These are phyloP conservation scores for Hyaloscypha hepaticicola DNA, from an alignment of 495 filamentous ascomycete species.

Conservation along the genomic window DNA sequence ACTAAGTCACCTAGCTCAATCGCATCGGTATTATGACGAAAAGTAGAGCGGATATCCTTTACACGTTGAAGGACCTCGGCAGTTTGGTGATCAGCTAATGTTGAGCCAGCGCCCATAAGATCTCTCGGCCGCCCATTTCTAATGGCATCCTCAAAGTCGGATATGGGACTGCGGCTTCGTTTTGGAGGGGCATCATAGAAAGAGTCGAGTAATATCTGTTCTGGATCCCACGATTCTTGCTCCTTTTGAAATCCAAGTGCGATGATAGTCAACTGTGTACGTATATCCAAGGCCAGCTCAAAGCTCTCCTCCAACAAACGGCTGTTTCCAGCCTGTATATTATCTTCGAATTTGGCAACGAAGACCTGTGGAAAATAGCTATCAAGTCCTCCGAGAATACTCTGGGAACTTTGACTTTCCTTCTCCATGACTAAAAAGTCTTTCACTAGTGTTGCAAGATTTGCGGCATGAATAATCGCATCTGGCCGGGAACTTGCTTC, in stretches of 20 bases:
- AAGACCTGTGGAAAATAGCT: slow-evolving; percentile 38
- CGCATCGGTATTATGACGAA: slow-evolving; percentile 25
- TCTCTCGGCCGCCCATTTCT: slow-evolving; percentile 17
- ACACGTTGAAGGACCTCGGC: slow-evolving; percentile 27
- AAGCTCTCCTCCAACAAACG: slow-evolving; percentile 35
- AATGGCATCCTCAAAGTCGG: slow-evolving; percentile 12
- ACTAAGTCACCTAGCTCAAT: slow-evolving; percentile 27
- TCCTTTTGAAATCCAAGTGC: slow-evolving; percentile 27
- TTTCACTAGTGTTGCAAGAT: slow-evolving; percentile 40
- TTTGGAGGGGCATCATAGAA: slow-evolving; percentile 30
- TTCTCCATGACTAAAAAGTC: slow-evolving; percentile 20
- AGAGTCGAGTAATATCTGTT: slow-evolving; percentile 28
- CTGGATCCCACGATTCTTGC: slow-evolving; percentile 33
- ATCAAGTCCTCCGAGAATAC: slow-evolving; percentile 35
- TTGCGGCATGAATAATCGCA: slow-evolving; percentile 41
- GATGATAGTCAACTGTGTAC: slow-evolving; percentile 40
- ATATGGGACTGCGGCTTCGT: background rate
- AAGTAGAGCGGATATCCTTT: slow-evolving; percentile 30
- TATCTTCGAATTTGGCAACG: slow-evolving; percentile 25
- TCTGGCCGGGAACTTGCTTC: slow-evolving; percentile 34
- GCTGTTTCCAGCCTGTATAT: slow-evolving; percentile 29
- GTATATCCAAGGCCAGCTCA: slow-evolving; percentile 39
- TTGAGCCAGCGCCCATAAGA: slow-evolving; percentile 10
- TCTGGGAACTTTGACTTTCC: slow-evolving; percentile 2
- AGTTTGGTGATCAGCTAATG: slow-evolving; percentile 13